Evolutionary conservation across 179 eudicot species (phyloP).

Genomic region (Dionaea muscipula): DNA sequence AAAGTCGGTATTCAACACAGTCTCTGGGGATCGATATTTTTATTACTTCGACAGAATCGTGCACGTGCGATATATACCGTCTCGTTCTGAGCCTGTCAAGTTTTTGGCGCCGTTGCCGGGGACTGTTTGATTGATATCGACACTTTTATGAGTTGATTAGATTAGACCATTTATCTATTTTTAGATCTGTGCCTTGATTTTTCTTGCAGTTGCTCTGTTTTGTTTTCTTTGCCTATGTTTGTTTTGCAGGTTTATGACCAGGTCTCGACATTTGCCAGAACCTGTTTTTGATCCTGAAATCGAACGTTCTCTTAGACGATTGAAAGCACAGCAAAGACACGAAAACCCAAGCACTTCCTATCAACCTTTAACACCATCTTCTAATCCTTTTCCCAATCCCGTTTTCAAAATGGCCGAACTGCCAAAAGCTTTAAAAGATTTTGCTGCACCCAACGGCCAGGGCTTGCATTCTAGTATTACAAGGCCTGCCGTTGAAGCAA

Average conservation of each 20-base stretch:
- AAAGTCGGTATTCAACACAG: not conserved
- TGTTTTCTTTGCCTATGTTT: not conserved
- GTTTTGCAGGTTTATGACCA: not conserved
- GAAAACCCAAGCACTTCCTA: not conserved
- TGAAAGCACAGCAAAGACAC: not conserved
- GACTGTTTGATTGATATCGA: not conserved
- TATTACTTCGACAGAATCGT: not conserved
- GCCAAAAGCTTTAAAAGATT: not conserved
- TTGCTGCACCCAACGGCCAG: not conserved
- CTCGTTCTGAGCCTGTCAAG: not conserved
- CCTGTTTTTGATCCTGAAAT: not conserved
- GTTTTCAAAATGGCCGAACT: not conserved
- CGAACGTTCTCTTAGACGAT: not conserved
- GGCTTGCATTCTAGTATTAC: not conserved
- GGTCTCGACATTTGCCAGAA: not conserved
- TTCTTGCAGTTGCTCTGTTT: not conserved
- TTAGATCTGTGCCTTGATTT: not conserved
- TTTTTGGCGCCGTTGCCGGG: constrained; percentile 4
- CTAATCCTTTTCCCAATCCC: not conserved
- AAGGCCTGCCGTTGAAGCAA: not conserved
- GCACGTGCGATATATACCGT: constrained; percentile 1
- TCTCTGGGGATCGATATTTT: constrained; percentile 4
- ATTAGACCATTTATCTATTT: not conserved
- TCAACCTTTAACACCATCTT: too few species aligned
- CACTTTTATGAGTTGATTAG: not conserved